phyloP scores from a whole-genome alignment of 2,329 filamentous ascomycete species.

The Trichoderma endophyticum region DNA sequence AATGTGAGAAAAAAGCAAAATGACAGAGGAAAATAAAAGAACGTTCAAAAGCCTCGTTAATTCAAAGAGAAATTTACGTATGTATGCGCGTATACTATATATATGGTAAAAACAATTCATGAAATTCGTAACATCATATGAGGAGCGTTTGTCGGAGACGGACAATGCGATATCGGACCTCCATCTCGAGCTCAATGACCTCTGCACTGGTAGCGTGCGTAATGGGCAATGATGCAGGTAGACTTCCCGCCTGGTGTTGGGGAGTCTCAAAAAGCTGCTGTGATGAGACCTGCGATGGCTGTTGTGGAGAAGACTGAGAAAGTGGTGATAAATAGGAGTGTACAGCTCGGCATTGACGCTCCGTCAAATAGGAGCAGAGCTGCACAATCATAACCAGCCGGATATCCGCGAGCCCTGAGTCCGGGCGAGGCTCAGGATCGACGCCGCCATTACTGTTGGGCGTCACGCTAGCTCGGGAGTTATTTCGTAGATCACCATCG shows the following conservation, averaged over 20 bases:
- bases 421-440: background rate
- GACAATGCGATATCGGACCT: background rate
- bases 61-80: too few relatives aligned
- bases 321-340: background rate
- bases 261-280: background rate
- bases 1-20: too few relatives aligned
- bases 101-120: background rate
- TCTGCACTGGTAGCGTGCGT: background rate
- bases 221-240: background rate
- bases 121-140: background rate
- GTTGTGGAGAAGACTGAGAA: background rate
- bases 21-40: too few relatives aligned
- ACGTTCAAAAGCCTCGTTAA: too few relatives aligned
- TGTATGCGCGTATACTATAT: too few relatives aligned
- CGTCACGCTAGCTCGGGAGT: too few relatives aligned
- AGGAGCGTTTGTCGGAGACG: background rate
- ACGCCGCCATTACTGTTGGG: background rate
- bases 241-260: background rate
- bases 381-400: conserved; percentile 3
- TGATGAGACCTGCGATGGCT: background rate
- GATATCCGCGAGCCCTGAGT: background rate
- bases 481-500: too few relatives aligned
- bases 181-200: background rate
- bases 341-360: background rate
- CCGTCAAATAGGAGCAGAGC: background rate